Base-by-base conservation (phyloP, 1,284 basidiomycete species). In the Xerocomus tenax region DNA sequence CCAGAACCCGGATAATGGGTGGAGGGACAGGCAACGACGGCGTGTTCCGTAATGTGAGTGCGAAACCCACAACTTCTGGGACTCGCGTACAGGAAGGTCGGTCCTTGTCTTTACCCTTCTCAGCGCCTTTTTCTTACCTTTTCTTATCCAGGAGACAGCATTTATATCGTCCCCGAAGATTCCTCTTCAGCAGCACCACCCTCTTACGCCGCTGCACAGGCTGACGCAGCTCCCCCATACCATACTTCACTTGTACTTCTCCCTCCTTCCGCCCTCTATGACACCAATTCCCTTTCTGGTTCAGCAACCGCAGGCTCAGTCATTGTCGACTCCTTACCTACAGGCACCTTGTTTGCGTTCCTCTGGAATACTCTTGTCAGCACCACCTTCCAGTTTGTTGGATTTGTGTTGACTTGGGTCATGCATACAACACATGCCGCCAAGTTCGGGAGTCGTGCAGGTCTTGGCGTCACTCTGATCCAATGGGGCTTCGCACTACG, bases 171-270 rank as follows among this genome's bases (percentile, higher is more conserved):
- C 50, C 91, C 87, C 9, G 91, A 94, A 68, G 86, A 91, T 45
- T 69, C 79, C 6, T 79, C 84, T 56, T 82, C 87, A 55, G 87
- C 92, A 52, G 81, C 85, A 0, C 91, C 93, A 5, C 93, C 93
- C 13, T 81, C 84, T 4, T 98, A 98, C 68, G 85, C 91, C 40
- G 76, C 82, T 29, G 95, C 96, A 5, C 86, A 96, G 58, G 86
- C 91, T 9, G 95, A 98, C 67, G 82, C 92, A 12, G 93, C 94
- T 2, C 95, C 95, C 2, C 90, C 94, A 0, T 99, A 99, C 68
- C 98, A 94, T 86, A 96, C 98, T 64, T 97, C 92, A 6, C 95
- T 93, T 1, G 83, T 98, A 21, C 89, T 97, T 58, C 83, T 86
- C 21, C 85, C 87, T 7, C 82, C 83, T 50, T 61, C 63, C 9